Conservation (phyloP, 2,329 filamentous ascomycete genomes). For the Erysiphe pulchra region DNA sequence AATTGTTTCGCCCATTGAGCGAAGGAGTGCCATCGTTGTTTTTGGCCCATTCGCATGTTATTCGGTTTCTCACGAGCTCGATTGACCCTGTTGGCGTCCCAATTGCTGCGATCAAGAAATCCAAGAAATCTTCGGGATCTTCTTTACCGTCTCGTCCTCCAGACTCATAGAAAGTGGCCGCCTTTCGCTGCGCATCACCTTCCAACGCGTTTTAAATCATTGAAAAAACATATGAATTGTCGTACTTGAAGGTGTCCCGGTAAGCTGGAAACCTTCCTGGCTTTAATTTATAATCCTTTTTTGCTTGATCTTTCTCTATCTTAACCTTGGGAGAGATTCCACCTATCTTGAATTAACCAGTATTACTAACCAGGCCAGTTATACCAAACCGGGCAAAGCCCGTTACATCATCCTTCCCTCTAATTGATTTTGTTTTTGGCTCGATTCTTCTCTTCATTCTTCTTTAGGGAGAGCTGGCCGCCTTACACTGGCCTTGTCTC, state of each 20-base stretch:
- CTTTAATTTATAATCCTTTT: neutral
- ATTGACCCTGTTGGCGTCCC: neutral
- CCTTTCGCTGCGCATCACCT: neutral
- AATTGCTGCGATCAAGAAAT: neutral
- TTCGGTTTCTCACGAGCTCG: neutral
- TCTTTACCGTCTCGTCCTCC: neutral
- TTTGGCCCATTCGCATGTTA: neutral
- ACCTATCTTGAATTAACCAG: too few relatives aligned
- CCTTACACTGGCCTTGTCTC: too few relatives aligned
- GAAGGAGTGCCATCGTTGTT: neutral
- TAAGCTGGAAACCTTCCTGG: neutral
- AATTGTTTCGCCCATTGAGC: neutral
- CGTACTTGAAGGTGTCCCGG: neutral
- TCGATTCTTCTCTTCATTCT: too few relatives aligned
- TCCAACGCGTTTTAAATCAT: neutral
- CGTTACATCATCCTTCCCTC: too few relatives aligned
- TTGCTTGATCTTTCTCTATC: neutral
- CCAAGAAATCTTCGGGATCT: neutral
- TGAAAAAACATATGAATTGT: neutral
- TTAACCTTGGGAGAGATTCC: neutral
- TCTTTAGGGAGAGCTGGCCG: too few relatives aligned
- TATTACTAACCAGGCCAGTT: too few relatives aligned
- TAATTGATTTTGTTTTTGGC: too few relatives aligned
- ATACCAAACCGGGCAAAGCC: too few relatives aligned
- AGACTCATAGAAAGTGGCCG: neutral